phyloP scores from a whole-genome alignment of 352 stramenopile species.

The Aphanomyces cochlioides region DNA sequence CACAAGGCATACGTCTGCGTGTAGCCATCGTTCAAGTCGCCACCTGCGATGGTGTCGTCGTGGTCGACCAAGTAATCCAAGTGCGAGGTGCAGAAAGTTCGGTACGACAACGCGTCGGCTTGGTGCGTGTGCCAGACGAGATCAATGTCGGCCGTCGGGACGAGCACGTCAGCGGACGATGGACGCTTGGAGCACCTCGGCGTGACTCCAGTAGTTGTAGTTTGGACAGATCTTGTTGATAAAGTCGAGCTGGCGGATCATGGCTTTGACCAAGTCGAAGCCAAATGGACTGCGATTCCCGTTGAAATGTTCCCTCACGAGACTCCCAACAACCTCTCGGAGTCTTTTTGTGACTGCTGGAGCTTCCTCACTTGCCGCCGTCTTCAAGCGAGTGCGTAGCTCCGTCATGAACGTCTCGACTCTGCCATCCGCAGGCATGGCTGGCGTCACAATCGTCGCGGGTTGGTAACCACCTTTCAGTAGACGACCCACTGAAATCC shows the following conservation, averaged over 20 bases:
- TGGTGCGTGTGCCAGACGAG: slow-evolving; percentile 16
- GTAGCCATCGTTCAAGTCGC: not conserved
- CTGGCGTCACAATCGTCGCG: not conserved
- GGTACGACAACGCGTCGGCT: not conserved
- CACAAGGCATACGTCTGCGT: not conserved
- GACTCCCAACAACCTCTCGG: not conserved
- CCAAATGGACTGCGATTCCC: not conserved
- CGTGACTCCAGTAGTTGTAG: slow-evolving; percentile 22
- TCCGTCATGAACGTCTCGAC: not conserved
- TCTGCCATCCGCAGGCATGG: not conserved
- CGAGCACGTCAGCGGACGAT: slow-evolving; percentile 22
- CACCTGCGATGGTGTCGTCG: slow-evolving; percentile 12
- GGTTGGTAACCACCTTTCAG: not conserved
- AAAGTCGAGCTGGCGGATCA: slow-evolving; percentile 30
- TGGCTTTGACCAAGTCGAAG: slow-evolving; percentile 23
- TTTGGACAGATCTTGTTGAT: slow-evolving; percentile 30
- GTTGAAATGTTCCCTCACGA: not conserved
- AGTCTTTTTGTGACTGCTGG: not conserved
- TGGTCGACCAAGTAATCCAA: not conserved
- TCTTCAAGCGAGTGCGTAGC: not conserved
- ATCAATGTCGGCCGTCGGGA: slow-evolving; percentile 27
- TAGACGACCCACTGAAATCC: not conserved
- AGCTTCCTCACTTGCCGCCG: no score
- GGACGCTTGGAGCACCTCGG: slow-evolving; percentile 5
- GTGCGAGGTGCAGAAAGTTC: not conserved